Conservation (phyloP, 1,284 basidiomycete species). For the Psilocybe mexicana region DNA sequence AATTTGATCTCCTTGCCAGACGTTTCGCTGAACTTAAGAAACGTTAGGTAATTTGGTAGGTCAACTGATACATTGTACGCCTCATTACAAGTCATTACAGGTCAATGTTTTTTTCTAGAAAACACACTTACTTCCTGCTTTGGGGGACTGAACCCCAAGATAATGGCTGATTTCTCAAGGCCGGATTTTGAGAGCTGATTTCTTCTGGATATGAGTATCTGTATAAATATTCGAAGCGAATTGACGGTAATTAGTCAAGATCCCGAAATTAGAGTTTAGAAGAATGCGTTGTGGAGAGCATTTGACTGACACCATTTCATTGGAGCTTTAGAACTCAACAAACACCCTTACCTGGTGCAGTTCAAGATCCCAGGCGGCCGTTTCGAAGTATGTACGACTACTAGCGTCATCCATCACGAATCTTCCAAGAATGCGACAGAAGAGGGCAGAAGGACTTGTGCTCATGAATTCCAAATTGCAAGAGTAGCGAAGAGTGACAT, state of each 20-base stretch:
- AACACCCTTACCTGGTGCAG: not conserved
- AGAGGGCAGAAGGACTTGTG: slow-evolving; percentile 2
- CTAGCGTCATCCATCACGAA: not conserved
- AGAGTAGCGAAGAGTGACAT: not conserved
- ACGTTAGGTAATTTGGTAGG: slow-evolving; percentile 39
- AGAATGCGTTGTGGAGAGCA: not conserved
- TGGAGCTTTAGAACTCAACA: no score
- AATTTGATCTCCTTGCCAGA: slow-evolving; percentile 68
- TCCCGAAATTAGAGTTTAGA: slow-evolving; percentile 1
- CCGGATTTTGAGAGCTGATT: not conserved
- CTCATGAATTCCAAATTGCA: not conserved
- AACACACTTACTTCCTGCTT: not conserved
- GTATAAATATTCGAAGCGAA: not conserved
- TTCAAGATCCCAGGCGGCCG: not conserved
- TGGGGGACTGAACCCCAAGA: not conserved
- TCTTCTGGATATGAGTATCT: not conserved
- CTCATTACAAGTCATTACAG: not conserved
- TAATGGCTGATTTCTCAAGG: not conserved
- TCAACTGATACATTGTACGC: not conserved
- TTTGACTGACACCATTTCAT: not conserved
- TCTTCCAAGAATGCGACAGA: not conserved
- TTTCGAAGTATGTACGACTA: not conserved
- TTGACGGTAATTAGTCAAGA: not conserved
- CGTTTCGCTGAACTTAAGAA: slow-evolving; percentile 83
- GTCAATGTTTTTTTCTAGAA: not conserved